A percentile compares a stretch with the other conserved stretches of the same genome.
Conservation (phyloP, 2,329 filamentous ascomycete species). For the Talaromyces pinophilus region DNA sequence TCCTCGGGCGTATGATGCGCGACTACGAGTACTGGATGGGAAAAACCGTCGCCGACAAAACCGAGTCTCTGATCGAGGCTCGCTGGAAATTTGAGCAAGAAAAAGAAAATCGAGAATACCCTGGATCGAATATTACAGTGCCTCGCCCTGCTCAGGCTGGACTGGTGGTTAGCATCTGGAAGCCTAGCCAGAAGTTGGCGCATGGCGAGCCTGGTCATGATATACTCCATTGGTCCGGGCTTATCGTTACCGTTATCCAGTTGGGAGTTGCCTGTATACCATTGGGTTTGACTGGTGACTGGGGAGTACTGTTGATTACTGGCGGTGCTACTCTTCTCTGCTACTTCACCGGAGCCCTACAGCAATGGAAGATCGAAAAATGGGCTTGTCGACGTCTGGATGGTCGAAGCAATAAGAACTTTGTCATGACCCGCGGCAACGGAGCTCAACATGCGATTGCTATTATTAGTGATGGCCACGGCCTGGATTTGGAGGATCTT, state of each 20-base stretch:
- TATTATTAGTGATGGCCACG: conserved; percentile 36
- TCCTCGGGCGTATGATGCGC: conserved; percentile 47
- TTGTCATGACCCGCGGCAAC: conserved; percentile 46
- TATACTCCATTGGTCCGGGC: conserved; percentile 30
- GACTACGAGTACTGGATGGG: conserved; percentile 43
- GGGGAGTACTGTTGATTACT: conserved; percentile 47
- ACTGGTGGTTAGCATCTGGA: conserved; percentile 33
- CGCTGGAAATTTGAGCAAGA: conserved; percentile 23
- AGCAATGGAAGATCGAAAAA: conserved; percentile 51
- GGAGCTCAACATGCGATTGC: conserved; percentile 46
- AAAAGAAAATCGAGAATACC: conserved; percentile 19
- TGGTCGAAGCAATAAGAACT: conserved; percentile 29
- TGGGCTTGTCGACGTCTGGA: conserved; percentile 40
- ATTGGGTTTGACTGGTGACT: conserved; percentile 36
- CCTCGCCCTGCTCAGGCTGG: conserved; percentile 28
- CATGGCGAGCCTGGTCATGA: conserved; percentile 28
- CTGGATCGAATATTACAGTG: conserved; percentile 2
- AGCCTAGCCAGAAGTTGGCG: conserved; percentile 18
- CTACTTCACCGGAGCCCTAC: conserved; percentile 38
- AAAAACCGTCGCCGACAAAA: conserved; percentile 20
- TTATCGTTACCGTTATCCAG: conserved; percentile 29
- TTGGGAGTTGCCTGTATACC: conserved; percentile 42
- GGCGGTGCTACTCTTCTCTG: conserved; percentile 42
- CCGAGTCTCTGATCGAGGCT: conserved; percentile 23
- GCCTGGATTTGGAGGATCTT: conserved; percentile 48